Evolutionary conservation across 768 basidiomycete genomes (phyloP).

Genomic region (Neoboletus brunneissimus): DNA sequence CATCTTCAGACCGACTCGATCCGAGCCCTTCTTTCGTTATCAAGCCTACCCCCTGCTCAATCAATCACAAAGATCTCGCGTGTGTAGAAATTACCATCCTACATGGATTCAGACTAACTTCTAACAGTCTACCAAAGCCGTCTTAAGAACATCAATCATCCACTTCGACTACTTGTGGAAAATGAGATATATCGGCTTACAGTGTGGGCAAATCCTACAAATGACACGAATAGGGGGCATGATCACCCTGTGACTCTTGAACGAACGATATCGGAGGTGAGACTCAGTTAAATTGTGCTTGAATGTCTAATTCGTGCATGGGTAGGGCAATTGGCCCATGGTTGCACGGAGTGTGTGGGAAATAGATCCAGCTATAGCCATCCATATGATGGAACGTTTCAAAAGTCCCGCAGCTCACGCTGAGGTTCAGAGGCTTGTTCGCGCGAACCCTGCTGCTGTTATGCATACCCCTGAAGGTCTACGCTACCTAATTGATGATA

Average conservation of each 20-base stretch:
- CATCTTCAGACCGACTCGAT: constrained; percentile 74
- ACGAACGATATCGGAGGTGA: constrained; percentile 61
- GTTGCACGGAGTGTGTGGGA: constrained; percentile 77
- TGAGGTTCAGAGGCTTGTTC: constrained; percentile 77
- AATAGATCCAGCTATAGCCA: constrained; percentile 75
- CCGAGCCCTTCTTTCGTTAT: constrained; percentile 53
- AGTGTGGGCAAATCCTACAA: constrained; percentile 89
- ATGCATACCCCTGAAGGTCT: constrained; percentile 81
- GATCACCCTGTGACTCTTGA: constrained; percentile 59
- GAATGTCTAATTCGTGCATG: constrained; percentile 3
- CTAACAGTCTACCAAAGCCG: constrained; percentile 52
- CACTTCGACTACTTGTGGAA: constrained; percentile 82
- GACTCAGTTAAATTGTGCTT: constrained; percentile 6
- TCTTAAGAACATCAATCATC: constrained; percentile 65
- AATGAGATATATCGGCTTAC: constrained; percentile 83
- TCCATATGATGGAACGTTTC: constrained; percentile 88
- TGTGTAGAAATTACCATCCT: constrained; percentile 25
- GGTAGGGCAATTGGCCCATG: constrained; percentile 62
- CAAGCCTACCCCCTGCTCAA: constrained; percentile 60
- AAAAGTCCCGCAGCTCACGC: constrained; percentile 57
- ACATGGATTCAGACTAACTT: constrained; percentile 3
- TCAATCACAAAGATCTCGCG: constrained; percentile 40
- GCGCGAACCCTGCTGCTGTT: constrained; percentile 65
- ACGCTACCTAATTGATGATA: constrained; percentile 73
- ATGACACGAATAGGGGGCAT: constrained; percentile 65